These are phyloP conservation scores for Danielia oregonensis DNA, from an alignment of 805 yeast species.

Conservation along the genomic window DNA sequence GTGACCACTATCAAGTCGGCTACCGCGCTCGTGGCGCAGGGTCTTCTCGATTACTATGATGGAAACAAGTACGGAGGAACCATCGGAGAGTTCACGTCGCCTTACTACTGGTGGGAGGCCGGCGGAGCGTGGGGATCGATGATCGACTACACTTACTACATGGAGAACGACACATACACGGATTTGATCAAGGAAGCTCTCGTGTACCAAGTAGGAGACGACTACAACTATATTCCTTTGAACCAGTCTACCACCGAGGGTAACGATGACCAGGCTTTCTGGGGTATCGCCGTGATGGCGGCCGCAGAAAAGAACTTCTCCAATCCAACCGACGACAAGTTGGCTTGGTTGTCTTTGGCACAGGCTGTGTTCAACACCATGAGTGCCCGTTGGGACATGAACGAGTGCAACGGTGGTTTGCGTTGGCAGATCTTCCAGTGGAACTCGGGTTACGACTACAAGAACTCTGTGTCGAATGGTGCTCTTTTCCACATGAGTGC, in stretches of 20 bases:
- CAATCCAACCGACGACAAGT: constrained; percentile 55
- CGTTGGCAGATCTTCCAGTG: constrained; percentile 96
- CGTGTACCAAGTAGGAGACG: constrained; percentile 59
- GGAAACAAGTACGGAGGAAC: constrained; percentile 69
- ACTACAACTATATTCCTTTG: constrained; percentile 77
- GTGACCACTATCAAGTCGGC: constrained; percentile 49
- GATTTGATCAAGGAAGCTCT: constrained; percentile 57
- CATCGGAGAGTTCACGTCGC: constrained; percentile 80
- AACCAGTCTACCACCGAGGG: constrained; percentile 93
- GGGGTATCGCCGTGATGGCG: constrained; percentile 91
- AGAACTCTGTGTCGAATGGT: constrained; percentile 89
- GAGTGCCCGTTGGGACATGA: constrained; percentile 82
- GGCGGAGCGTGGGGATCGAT: constrained; percentile 93
- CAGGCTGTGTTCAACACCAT: constrained; percentile 91
- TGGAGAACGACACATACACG: constrained; percentile 67
- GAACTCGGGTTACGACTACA: constrained; percentile 93
- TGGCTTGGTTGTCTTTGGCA: constrained; percentile 74
- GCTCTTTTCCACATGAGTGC: constrained; percentile 85
- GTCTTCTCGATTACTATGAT: constrained; percentile 78
- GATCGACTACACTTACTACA: constrained; percentile 71
- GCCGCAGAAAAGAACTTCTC: constrained; percentile 89
- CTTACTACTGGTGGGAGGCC: constrained; percentile 99
- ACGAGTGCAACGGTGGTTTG: constrained; percentile 79
- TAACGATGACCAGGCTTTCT: constrained; percentile 95
- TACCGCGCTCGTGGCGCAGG: constrained; percentile 58